Evolutionary conservation across 441 rosid genomes (phyloP).

Genomic region (Metrosideros polymorpha): DNA sequence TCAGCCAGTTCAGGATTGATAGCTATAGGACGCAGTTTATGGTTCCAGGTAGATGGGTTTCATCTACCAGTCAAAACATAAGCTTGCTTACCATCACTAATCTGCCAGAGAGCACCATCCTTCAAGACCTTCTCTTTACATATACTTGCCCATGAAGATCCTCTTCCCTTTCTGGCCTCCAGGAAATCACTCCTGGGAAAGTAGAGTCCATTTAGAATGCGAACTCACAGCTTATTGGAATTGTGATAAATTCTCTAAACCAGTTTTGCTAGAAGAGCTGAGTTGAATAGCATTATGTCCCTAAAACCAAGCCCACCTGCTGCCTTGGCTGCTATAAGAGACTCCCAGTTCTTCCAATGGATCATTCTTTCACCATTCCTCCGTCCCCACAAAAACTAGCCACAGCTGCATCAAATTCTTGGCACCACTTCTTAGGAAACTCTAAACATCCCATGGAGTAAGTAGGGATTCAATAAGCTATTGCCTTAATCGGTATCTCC

Average conservation of each 20-base stretch:
- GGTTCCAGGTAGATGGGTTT: not conserved
- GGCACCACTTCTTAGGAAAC: not conserved
- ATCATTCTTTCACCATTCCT: not conserved
- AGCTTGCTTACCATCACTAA: not conserved
- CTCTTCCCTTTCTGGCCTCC: not conserved
- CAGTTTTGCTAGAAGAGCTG: not conserved
- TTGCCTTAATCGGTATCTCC: not conserved
- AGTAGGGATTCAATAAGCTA: not conserved
- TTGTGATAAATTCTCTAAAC: not conserved
- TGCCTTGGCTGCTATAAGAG: not conserved
- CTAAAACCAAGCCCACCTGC: not conserved
- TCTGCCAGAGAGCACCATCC: not conserved
- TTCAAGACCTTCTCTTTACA: not conserved
- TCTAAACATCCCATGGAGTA: not conserved
- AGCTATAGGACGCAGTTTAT: not conserved
- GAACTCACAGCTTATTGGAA: not conserved
- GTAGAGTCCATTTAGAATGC: not conserved
- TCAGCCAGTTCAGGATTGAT: not conserved
- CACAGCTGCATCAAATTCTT: not conserved
- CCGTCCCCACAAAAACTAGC: not conserved
- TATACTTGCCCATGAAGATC: not conserved
- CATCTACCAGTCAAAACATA: not conserved
- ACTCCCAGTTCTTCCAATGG: not conserved
- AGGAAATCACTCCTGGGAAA: not conserved
- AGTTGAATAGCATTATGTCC: not conserved